Conservation (phyloP, 192 early-diverging fungal genomes). For the Rhizophagus clarus region DNA sequence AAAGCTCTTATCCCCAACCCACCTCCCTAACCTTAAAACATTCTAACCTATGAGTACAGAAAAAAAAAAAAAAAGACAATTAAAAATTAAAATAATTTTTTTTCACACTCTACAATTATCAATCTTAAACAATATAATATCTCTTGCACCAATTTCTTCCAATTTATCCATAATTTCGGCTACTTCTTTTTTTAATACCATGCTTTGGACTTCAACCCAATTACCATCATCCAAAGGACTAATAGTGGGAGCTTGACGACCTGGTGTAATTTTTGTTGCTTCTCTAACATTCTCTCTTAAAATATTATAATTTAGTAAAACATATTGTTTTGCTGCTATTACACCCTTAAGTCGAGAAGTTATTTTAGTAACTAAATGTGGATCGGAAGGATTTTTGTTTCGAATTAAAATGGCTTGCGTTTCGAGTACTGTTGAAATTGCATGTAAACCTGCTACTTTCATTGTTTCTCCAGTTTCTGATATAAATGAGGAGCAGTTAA, state of each 20-base stretch:
- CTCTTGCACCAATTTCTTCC: conserved; percentile 82
- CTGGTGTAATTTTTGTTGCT: conserved; percentile 83
- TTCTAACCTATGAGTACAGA: no score
- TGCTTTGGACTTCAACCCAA: conserved; percentile 91
- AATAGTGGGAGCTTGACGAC: conserved; percentile 91
- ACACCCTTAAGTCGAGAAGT: conserved; percentile 87
- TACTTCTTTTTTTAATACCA: conserved; percentile 79
- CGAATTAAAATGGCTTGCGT: conserved; percentile 91
- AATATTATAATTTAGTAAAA: conserved; percentile 93
- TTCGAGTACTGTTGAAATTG: conserved; percentile 78
- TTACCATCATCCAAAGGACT: conserved; percentile 78
- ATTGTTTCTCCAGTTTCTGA: conserved; percentile 99
- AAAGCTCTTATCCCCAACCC: no score
- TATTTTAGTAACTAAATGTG: conserved; percentile 77
- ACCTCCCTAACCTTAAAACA: no score
- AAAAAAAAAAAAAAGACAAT: no score
- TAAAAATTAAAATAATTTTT: no score
- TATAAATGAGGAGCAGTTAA: conserved; percentile 37
- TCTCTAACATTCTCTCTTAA: conserved; percentile 58
- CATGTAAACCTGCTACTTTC: conserved; percentile 95
- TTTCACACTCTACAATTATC: conserved; percentile 73
- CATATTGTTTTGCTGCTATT: conserved; percentile 84
- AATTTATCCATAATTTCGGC: conserved; percentile 92
- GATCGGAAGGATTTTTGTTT: conserved; percentile 75
- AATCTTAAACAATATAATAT: conserved; percentile 85